A percentile compares a stretch with the other conserved stretches of the same genome.
Conservation (phyloP, 345 rosid genomes). For the Pistacia integerrima region DNA sequence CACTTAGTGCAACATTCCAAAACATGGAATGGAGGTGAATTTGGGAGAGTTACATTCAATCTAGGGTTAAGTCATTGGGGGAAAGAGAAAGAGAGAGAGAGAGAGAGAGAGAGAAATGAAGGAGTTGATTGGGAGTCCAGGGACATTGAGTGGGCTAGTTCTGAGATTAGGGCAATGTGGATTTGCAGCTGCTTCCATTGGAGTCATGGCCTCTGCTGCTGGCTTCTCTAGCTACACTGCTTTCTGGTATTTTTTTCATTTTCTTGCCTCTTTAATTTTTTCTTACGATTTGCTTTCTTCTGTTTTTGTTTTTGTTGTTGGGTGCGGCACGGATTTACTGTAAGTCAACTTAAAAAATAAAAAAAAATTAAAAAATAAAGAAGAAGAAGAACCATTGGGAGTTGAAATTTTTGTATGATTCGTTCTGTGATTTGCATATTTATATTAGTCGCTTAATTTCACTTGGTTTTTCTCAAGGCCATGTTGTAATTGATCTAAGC, state of each 20-base stretch:
- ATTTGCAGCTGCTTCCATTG: constrained; percentile 77
- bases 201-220: constrained; percentile 62
- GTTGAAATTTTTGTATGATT: not conserved
- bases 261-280: not conserved
- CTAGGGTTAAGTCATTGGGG: constrained; percentile 26
- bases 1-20: not conserved
- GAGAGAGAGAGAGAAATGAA: constrained; percentile 45
- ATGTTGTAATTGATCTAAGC: not conserved
- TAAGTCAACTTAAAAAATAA: too few relatives aligned
- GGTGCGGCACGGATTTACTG: not conserved
- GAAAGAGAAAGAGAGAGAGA: not conserved
- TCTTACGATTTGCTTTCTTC: not conserved
- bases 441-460: not conserved
- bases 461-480: not conserved
- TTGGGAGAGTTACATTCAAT: constrained; percentile 10
- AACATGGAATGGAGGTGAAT: constrained; percentile 20
- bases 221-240: constrained; percentile 72
- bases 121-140: constrained; percentile 83
- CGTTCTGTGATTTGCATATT: not conserved
- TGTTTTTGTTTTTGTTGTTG: not conserved
- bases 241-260: constrained; percentile 55
- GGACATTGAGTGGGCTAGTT: constrained; percentile 67
- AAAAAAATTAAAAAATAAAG: too few relatives aligned
- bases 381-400: too few relatives aligned
- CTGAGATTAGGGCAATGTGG: constrained; percentile 73